These are phyloP conservation scores for Hapsidospora chrysogenum DNA, from an alignment of 495 filamentous ascomycete genomes.

Conservation along the genomic window DNA sequence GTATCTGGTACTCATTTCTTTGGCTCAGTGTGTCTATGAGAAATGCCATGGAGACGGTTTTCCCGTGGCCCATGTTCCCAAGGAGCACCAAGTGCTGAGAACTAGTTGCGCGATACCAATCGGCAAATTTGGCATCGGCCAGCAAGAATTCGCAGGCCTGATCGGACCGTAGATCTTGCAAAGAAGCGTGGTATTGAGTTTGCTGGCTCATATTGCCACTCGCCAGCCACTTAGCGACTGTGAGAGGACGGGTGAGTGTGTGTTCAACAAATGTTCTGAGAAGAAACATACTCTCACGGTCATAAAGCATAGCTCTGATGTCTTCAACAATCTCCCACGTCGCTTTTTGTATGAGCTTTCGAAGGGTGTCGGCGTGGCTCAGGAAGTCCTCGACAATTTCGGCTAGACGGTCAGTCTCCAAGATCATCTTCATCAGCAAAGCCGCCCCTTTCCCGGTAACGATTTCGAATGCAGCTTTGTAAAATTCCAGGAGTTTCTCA, in stretches of 20 bases:
- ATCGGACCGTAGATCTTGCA: background rate
- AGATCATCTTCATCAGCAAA: background rate
- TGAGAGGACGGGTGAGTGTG: background rate
- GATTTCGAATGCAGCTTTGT: background rate
- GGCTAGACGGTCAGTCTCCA: conserved; percentile 7
- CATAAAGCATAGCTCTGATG: conserved; percentile 9
- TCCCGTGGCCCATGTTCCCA: conserved; percentile 12
- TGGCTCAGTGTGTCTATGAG: conserved; percentile 9
- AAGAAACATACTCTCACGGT: conserved; percentile 9
- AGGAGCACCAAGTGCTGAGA: conserved; percentile 9
- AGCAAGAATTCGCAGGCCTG: background rate
- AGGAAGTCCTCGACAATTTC: conserved; percentile 8
- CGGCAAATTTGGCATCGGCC: conserved; percentile 1
- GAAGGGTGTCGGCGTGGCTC: conserved; percentile 5
- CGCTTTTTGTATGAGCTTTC: conserved; percentile 7
- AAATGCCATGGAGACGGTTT: conserved; percentile 10
- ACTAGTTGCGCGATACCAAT: conserved; percentile 5
- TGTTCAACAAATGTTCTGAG: no score
- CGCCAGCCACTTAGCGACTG: background rate
- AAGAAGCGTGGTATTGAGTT: background rate
- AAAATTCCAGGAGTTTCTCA: conserved; percentile 5
- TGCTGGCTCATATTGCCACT: background rate
- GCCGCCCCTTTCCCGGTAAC: background rate
- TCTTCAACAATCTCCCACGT: conserved; percentile 10
- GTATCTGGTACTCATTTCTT: conserved; percentile 7